Evolutionary conservation across 164 flowering plant genomes (phyloP).

Genomic region (Warburgia ugandensis): DNA sequence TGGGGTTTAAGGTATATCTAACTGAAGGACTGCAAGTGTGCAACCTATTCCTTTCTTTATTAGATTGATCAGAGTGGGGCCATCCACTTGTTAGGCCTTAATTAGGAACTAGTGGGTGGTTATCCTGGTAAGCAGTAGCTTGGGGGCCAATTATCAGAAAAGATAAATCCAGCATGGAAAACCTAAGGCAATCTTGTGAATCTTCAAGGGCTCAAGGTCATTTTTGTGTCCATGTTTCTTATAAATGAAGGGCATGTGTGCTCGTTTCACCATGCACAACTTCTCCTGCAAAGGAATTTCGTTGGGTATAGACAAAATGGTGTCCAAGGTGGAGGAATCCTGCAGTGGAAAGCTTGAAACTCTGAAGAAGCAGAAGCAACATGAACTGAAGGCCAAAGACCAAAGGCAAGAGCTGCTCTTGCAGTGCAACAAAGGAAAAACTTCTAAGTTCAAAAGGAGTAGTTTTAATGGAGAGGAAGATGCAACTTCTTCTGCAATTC

Average conservation of each 20-base stretch:
- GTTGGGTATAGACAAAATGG: constrained; percentile 25
- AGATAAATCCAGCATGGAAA: neutral
- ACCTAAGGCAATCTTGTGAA: neutral
- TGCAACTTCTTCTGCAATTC: constrained; percentile 75
- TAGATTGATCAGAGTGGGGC: too few relatives aligned
- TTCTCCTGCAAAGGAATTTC: neutral
- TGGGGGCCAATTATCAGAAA: neutral
- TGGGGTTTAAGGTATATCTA: too few relatives aligned
- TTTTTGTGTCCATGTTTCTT: neutral
- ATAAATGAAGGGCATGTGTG: constrained; percentile 1
- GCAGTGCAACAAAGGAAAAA: constrained; percentile 62
- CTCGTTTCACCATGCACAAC: constrained; percentile 1
- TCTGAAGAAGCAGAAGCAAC: constrained; percentile 19
- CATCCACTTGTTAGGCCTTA: too few relatives aligned
- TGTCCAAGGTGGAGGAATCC: constrained; percentile 49
- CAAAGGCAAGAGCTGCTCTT: constrained; percentile 25
- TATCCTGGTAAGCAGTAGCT: too few relatives aligned
- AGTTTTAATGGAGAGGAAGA: constrained; percentile 54
- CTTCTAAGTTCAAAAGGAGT: constrained; percentile 69
- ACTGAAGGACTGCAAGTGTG: too few relatives aligned
- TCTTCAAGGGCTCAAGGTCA: neutral
- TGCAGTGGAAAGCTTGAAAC: constrained; percentile 26
- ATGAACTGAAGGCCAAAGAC: constrained; percentile 10
- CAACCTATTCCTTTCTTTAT: too few relatives aligned
- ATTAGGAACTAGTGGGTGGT: too few relatives aligned